Evolutionary conservation across 1,284 basidiomycete species (phyloP).

Genomic region (Ustilago lituana): DNA sequence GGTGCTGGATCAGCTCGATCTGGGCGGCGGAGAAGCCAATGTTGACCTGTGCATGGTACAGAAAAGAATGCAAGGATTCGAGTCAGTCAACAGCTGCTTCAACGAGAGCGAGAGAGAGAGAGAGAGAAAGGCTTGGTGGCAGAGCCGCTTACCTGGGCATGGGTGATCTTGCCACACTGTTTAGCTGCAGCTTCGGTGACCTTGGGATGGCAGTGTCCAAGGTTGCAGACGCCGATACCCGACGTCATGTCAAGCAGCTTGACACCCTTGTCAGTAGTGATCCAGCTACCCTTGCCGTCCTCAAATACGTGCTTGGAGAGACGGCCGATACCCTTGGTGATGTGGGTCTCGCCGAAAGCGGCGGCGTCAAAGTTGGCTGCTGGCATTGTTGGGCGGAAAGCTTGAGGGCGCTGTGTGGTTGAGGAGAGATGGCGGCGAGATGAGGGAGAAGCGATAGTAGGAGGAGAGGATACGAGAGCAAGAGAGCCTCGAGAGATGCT

Average conservation of each 20-base stretch:
- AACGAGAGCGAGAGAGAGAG: background rate
- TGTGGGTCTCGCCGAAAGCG: conserved; percentile 58
- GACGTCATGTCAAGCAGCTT: conserved; percentile 64
- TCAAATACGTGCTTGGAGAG: conserved; percentile 59
- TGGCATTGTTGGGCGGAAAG: conserved; percentile 36
- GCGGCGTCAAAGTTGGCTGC: conserved; percentile 40
- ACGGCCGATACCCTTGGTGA: conserved; percentile 62
- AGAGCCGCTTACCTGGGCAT: conserved; percentile 59
- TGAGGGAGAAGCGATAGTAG: background rate
- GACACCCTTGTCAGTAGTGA: conserved; percentile 56
- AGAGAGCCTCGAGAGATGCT: conserved; percentile 7
- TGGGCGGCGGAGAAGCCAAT: conserved; percentile 57
- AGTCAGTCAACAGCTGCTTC: too few species aligned
- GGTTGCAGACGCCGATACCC: conserved; percentile 64
- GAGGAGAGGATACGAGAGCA: background rate
- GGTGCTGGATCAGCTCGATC: conserved; percentile 54
- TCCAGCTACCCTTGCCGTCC: conserved; percentile 54
- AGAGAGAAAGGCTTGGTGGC: background rate
- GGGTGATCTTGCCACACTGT: conserved; percentile 62
- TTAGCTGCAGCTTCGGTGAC: conserved; percentile 61
- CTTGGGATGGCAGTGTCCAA: conserved; percentile 65
- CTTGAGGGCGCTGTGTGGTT: background rate
- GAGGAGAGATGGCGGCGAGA: conserved; percentile 9
- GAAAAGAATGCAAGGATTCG: background rate
- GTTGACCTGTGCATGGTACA: conserved; percentile 60